Percentiles rank a stretch among this genome's conserved stretches.
phyloP scores from a whole-genome alignment of 2,329 filamentous ascomycete genomes.

The Hyphodiscus sp. region DNA sequence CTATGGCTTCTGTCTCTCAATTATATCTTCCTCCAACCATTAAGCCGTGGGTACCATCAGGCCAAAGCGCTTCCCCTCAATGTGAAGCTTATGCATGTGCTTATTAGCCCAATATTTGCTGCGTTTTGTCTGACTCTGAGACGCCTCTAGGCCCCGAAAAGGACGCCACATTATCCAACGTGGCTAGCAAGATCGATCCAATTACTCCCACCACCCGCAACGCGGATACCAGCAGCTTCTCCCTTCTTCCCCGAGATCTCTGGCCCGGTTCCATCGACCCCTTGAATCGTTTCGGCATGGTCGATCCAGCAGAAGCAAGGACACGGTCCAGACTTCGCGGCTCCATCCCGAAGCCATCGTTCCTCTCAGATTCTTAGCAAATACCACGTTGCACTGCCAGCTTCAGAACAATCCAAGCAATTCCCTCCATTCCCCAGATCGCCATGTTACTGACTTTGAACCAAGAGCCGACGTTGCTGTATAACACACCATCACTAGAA shows the following conservation, averaged over 20 bases:
- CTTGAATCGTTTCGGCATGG: background rate
- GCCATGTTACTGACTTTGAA: too few species aligned
- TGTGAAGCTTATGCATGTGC: background rate
- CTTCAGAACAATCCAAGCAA: background rate
- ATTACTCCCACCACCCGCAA: too few species aligned
- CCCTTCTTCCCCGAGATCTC: background rate
- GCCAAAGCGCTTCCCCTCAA: background rate
- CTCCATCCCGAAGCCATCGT: background rate
- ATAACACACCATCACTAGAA: background rate
- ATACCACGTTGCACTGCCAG: background rate
- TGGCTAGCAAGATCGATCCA: background rate
- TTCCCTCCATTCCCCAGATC: background rate
- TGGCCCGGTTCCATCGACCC: background rate
- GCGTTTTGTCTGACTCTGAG: background rate
- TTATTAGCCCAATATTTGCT: background rate
- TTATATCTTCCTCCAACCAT: background rate
- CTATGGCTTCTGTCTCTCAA: background rate
- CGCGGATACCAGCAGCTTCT: background rate
- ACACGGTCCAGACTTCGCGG: background rate
- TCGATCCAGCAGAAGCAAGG: background rate
- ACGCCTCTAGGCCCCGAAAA: background rate
- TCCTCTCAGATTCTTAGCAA: background rate
- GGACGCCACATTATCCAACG: background rate
- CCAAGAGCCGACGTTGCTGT: too few species aligned
- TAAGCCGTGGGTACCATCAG: too few species aligned